Evolutionary conservation across 1,139 yeast genomes (phyloP).

Genomic region (Debaryomyces robertsiae): DNA sequence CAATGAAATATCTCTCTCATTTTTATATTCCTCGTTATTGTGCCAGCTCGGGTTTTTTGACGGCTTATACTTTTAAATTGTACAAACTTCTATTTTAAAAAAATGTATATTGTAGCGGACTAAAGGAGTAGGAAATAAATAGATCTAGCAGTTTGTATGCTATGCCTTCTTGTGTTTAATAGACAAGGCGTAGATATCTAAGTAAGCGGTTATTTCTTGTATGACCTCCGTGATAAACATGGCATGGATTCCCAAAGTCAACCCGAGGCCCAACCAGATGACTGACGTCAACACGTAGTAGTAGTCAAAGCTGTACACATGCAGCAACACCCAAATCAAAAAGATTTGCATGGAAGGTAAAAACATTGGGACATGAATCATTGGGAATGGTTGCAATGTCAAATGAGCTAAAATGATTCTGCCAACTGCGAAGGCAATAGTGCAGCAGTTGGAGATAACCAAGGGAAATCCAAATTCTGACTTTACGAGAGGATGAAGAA

Average conservation of each 20-base stretch:
- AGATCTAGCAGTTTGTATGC: background rate
- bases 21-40: conserved; percentile 6
- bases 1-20: conserved; percentile 6
- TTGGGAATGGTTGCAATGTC: conserved; percentile 77
- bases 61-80: conserved; percentile 9
- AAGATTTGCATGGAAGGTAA: conserved; percentile 63
- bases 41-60: conserved; percentile 8
- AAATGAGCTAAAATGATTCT: conserved; percentile 87
- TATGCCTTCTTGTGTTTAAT: conserved; percentile 76
- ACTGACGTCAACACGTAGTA: conserved; percentile 47
- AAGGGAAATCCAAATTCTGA: conserved; percentile 57
- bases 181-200: conserved; percentile 83
- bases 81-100: conserved; percentile 5
- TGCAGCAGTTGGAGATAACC: conserved; percentile 68
- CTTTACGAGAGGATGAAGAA: conserved; percentile 54
- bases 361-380: conserved; percentile 66
- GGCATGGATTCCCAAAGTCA: conserved; percentile 73
- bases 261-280: conserved; percentile 75
- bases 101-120: background rate
- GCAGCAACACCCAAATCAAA: conserved; percentile 40
- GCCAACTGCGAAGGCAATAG: conserved; percentile 84
- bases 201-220: conserved; percentile 74
- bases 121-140: background rate
- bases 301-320: conserved; percentile 41
- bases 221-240: conserved; percentile 82